Base-by-base conservation (phyloP, 805 yeast species). In the Maudiozyma bulderi region DNA sequence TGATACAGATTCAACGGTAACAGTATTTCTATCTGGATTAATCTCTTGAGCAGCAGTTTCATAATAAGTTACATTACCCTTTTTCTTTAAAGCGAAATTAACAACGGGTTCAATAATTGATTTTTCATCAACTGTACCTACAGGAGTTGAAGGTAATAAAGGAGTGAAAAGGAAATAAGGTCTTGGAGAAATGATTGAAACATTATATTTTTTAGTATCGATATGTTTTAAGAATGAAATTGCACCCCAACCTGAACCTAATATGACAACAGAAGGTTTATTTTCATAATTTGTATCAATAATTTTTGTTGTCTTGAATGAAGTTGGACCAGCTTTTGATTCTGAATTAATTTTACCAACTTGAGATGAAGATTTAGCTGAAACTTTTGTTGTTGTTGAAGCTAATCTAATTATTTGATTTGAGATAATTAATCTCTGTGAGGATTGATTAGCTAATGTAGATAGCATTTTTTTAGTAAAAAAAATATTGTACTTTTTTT, bases 171-270 rank as follows among this genome's bases (percentile, higher is more conserved):
- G 73, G 72, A 90, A 88, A 74, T 87, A 90, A 73, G 86, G 88
- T 73, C 97, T 81, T 54, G 97, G 96, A 29, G 95, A 86, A 40
- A 90, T 83, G 48, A 90, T 79, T 38, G 90, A 82, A 45, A 90
- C 96, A 62, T 90, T 87, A 74, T 87, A 90, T 68, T 84, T 80
- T 50, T 87, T 76, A 46, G 95, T 82, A 66, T 90, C 96, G 62
- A 90, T 77, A 65, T 82, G 79, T 72, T 85, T 86, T 66, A 90
- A 76, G 58, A 88, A 75, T 6, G 95, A 82, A 50, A 89, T 86
- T 10, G 95, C 82, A 57, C 96, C 97, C 97, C 97, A 90, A 49
- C 97, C 97, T 13, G 95, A 81, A 50, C 93, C 93, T 61, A 78
- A 79, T 64, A 76, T 81, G 41, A 89, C 95, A 40, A 72, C 64